Base-by-base conservation (phyloP, 179 eudicot genomes). In the Beta lomatogona region DNA sequence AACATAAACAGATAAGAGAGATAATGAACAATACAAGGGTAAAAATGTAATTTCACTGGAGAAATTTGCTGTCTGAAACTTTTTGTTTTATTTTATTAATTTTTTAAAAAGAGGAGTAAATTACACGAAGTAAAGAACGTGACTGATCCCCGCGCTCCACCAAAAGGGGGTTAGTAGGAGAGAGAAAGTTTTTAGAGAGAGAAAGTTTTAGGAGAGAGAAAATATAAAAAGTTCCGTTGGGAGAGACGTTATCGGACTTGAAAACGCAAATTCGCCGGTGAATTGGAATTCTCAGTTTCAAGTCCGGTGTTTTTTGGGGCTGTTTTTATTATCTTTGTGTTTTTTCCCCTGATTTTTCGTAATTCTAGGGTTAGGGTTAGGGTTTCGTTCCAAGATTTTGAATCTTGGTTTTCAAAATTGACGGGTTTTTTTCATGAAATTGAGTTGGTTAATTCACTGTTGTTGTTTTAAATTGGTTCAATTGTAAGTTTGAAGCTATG, bases 191-290 rank as follows among this genome's bases (percentile, higher is more conserved):
- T 5, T 48, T 79, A 70, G 72, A 83, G 84, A 87, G 82, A 86
- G 85, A 87, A 76, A 81, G 81, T 66, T 66, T 75, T 71, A 36
- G 41, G 41, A 36, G 41, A 36, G 41, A 36, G 41, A 36, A 36
- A 36, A 36, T 36, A 36, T 36, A 36, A 36, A 36, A 36, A 36
- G 41, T 36, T 36, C 41, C 81, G 90, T 80, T 81, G 44, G 73
- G 48, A 69, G 76, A 87, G 83, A 82, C 89, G 91, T 88, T 85
- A 80, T 87, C 94, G 94, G 94, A 92, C 84, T 90, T 87, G 79
- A 89, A 83, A 79, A 5, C 88, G 9, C 19, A n/a, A 25, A 77
- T 81, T 85, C 79, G 82, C 89, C 89, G 93, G 91, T 79, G 60
- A 78, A 87, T 91, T 85, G 82, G 82, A 89, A 79, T 81, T 78